Conservation (phyloP, 192 early-diverging fungal species). For the Gonapodya sp. region DNA sequence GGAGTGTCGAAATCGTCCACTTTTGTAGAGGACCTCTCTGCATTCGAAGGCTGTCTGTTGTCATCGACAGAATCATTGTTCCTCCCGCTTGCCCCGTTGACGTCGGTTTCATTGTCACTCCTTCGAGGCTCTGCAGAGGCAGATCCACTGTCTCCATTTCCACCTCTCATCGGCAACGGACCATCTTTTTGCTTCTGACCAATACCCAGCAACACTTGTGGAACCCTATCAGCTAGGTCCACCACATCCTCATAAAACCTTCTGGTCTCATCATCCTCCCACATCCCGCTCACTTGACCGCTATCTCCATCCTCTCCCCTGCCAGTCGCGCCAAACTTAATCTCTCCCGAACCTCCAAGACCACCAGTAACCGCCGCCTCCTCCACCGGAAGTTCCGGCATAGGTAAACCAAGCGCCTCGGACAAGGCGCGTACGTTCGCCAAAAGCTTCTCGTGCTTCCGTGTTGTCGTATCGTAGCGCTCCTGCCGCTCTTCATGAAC, state of each 20-base stretch:
- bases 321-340: constrained; percentile 27
- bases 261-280: constrained; percentile 91
- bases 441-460: constrained; percentile 25
- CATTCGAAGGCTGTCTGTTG: too few species aligned
- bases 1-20: background rate
- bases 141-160: constrained; percentile 14
- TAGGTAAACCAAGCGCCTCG: constrained; percentile 57
- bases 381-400: constrained; percentile 53
- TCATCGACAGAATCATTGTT: too few species aligned
- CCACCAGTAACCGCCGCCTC: background rate
- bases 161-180: constrained; percentile 25
- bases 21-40: background rate
- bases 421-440: constrained; percentile 43
- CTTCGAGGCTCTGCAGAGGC: background rate
- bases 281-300: constrained; percentile 36
- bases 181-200: constrained; percentile 25
- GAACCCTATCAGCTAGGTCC: constrained; percentile 70
- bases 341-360: constrained; percentile 22
- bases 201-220: constrained; percentile 66
- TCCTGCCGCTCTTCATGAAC: constrained; percentile 71
- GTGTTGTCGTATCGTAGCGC: constrained; percentile 55
- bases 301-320: constrained; percentile 12
- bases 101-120: background rate
- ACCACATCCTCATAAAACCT: constrained; percentile 81
- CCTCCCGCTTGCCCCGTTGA: too few species aligned